Conservation (phyloP, 176 grass and related monocot genomes). For the Aegilops longissima region DNA sequence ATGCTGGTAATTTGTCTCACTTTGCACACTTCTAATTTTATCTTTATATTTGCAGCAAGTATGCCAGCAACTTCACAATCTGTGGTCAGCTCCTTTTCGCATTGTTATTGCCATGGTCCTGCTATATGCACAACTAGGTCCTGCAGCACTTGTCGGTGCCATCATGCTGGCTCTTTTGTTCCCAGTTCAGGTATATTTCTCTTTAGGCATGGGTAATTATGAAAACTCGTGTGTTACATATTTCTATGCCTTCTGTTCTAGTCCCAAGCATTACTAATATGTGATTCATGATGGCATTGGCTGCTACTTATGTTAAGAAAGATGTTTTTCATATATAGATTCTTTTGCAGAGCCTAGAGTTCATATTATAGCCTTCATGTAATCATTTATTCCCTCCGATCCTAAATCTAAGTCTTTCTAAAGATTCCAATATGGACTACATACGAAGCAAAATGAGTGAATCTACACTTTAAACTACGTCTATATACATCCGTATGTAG, state of each 20-base stretch:
- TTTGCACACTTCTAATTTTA: slow-evolving; percentile 26
- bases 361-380: too few relatives aligned
- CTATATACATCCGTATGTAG: too few relatives aligned
- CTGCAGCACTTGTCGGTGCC: slow-evolving; percentile 78
- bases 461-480: too few relatives aligned
- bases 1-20: slow-evolving; percentile 13
- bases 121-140: slow-evolving; percentile 74
- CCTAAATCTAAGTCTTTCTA: too few relatives aligned
- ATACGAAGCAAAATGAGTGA: too few relatives aligned
- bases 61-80: slow-evolving; percentile 93
- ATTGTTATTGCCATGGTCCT: slow-evolving; percentile 80
- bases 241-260: background rate
- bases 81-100: slow-evolving; percentile 99
- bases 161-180: slow-evolving; percentile 88
- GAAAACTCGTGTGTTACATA: background rate
- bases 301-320: slow-evolving; percentile 21
- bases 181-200: slow-evolving; percentile 79
- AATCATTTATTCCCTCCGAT: too few relatives aligned
- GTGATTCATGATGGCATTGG: background rate
- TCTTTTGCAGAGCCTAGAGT: too few relatives aligned
- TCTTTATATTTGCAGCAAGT: slow-evolving; percentile 74
- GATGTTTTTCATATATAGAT: slow-evolving; percentile 7
- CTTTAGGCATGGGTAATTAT: slow-evolving; percentile 11
- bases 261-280: too few relatives aligned
- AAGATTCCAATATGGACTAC: too few relatives aligned